Evolutionary conservation across 1,139 yeast genomes (phyloP), one percentile per base, ranked within the genome.

Genomic region (Nakaseomyces delphensis): DNA sequence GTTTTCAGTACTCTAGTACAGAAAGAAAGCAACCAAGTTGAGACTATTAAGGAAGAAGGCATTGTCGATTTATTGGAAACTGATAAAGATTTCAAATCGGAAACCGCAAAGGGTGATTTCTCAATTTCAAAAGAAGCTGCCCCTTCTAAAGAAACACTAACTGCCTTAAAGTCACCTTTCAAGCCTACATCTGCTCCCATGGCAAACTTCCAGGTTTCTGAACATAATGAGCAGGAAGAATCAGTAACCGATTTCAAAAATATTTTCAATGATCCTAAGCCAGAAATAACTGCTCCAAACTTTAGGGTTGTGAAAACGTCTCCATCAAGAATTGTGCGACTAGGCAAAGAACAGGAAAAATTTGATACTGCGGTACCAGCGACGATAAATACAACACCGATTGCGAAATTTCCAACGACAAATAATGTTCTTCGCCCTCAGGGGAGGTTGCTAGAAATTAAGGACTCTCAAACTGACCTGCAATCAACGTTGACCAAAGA

Each of bases 241-340:
- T n/a, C 18, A 7, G 18, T 13, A 4, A n/a, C 3, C 11, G 37
- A 33, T 4, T 20, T 21, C 28, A 20, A 14, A 24, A 30, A 32
- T 31, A 23, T 23, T 10, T 25, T 16, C 24, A 24, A 15, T 15
- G 14, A 37, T 3, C 23, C 30, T 15, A 18, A 29, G 28, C 25
- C 31, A 11, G 20, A 37, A 16, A 19, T 24, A 41, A 8, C 27
- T 27, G 14, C 8, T 5, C 37, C 37, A 33, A 33, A 20, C 13
- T 46, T 49, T 36, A 43, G 39, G 15, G 49, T 49, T 6, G 36
- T 45, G 8, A 43, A 38, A 14, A 41, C 43, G 4, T 46, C 52
- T n/a, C 51, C 52, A 13, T 33, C 43, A 3, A 43, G 44, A 20
- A 20, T 20, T 13, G 27, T 33, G 1, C 37, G 21, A 21, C 2